These are phyloP conservation scores for Aspergillus thermomutatus DNA, from an alignment of 2,329 filamentous ascomycete species.

Conservation along the genomic window DNA sequence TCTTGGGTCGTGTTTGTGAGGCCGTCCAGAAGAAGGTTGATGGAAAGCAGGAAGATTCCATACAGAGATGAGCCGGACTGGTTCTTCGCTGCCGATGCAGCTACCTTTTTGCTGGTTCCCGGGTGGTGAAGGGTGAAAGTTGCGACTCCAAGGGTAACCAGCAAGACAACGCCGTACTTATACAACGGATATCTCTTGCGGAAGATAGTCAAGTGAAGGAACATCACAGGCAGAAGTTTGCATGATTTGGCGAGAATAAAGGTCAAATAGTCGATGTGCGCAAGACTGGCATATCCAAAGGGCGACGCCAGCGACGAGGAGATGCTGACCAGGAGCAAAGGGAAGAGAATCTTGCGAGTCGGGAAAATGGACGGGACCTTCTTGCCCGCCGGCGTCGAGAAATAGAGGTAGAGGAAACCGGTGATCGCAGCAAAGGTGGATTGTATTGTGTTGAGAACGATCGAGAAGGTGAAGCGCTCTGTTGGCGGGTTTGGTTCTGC, in stretches of 20 bases:
- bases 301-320: conserved; percentile 88
- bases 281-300: conserved; percentile 88
- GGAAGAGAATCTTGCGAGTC: conserved; percentile 66
- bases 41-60: conserved; percentile 75
- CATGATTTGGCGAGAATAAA: conserved; percentile 97
- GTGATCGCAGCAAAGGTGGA: conserved; percentile 81
- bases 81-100: conserved; percentile 41
- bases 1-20: conserved; percentile 96
- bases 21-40: conserved; percentile 94
- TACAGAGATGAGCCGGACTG: conserved; percentile 63
- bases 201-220: conserved; percentile 90
- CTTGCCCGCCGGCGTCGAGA: conserved; percentile 56
- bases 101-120: conserved; percentile 57
- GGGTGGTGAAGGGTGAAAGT: conserved; percentile 87
- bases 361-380: conserved; percentile 65
- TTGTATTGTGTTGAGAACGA: conserved; percentile 96
- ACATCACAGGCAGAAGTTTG: conserved; percentile 98
- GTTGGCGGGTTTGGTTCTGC: conserved; percentile 35
- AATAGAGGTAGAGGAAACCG: conserved; percentile 74
- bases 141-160: conserved; percentile 88
- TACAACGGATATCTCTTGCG: conserved; percentile 84
- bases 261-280: conserved; percentile 96
- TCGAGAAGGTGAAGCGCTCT: conserved; percentile 85
- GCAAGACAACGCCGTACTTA: conserved; percentile 90
- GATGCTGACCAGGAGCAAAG: conserved; percentile 79